These are phyloP conservation scores for Vicia faba DNA, from an alignment of 306 rosid species.

Conservation along the genomic window DNA sequence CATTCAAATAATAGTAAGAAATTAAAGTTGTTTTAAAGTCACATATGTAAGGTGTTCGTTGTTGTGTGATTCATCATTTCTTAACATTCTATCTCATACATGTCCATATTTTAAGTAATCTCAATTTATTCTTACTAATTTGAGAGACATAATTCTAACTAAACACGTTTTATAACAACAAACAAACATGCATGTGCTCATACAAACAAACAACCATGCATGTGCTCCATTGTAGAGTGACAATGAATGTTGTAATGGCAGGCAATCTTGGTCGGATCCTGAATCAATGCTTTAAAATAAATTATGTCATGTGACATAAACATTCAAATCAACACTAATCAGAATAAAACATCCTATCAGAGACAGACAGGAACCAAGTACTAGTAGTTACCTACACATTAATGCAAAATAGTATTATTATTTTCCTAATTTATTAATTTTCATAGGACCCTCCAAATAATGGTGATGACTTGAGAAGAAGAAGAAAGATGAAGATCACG, in stretches of 20 bases:
- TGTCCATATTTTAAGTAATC: too few species aligned
- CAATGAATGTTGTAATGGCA: slow-evolving; percentile 6
- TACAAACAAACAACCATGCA: too few species aligned
- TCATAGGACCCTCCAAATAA: not conserved
- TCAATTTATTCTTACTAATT: too few species aligned
- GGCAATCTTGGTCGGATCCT: slow-evolving; percentile 20
- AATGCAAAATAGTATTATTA: not conserved
- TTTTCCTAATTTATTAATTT: not conserved
- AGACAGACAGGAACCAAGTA: not conserved
- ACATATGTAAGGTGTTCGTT: too few species aligned
- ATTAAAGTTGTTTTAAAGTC: too few species aligned
- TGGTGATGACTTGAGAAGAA: not conserved
- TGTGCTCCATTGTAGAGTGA: not conserved
- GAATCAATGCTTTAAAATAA: not conserved
- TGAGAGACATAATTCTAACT: too few species aligned
- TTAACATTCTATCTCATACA: too few species aligned
- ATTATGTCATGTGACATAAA: too few species aligned
- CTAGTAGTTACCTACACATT: not conserved
- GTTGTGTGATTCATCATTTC: too few species aligned
- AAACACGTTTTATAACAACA: too few species aligned
- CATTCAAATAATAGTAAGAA: too few species aligned
- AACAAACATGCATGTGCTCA: too few species aligned
- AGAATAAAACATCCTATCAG: not conserved
- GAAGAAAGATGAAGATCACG: slow-evolving; percentile 8
- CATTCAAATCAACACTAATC: not conserved